These are phyloP conservation scores for Epithele typhae DNA, from an alignment of 768 basidiomycete genomes.

Conservation along the genomic window DNA sequence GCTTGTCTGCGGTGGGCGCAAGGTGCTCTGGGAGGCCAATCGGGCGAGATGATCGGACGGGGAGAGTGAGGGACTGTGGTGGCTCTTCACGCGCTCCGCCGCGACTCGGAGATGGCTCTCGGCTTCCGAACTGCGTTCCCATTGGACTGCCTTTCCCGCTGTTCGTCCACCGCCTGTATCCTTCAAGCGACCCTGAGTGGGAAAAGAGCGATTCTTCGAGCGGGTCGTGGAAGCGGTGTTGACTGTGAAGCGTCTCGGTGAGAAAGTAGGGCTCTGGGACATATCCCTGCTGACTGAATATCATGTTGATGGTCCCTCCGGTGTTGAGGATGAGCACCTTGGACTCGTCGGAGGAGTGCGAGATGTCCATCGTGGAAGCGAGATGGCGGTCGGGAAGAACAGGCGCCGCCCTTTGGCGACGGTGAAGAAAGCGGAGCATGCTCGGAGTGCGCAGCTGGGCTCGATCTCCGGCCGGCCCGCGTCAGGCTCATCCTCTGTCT, in stretches of 20 bases:
- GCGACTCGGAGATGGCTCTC: slow-evolving; percentile 17
- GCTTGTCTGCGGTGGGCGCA: slow-evolving; percentile 18
- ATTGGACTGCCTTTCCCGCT: slow-evolving; percentile 56
- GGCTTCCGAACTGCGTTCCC: slow-evolving; percentile 10
- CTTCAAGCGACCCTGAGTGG: slow-evolving; percentile 70
- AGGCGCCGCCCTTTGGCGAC: too few species aligned
- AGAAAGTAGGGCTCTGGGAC: slow-evolving; percentile 86
- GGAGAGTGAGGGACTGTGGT: slow-evolving; percentile 26
- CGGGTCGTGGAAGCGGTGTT: slow-evolving; percentile 90
- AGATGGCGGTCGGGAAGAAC: slow-evolving; percentile 8
- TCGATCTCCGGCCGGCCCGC: too few species aligned
- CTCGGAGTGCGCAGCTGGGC: too few species aligned
- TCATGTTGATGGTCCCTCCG: slow-evolving; percentile 89
- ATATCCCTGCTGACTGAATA: slow-evolving; percentile 70
- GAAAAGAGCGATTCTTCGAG: slow-evolving; percentile 83
- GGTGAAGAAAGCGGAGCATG: too few species aligned
- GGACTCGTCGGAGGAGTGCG: slow-evolving; percentile 58
- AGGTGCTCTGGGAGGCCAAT: slow-evolving; percentile 43
- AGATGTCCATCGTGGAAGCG: slow-evolving; percentile 39
- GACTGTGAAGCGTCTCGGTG: slow-evolving; percentile 76
- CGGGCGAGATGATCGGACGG: slow-evolving; percentile 67
- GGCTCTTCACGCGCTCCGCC: slow-evolving; percentile 36
- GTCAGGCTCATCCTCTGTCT: too few species aligned
- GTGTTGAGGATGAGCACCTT: slow-evolving; percentile 88
- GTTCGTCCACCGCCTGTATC: slow-evolving; percentile 72